Percentiles rank a stretch among this genome's conserved stretches.
Evolutionary conservation across 139 green algal genomes (phyloP).

Genomic region (Chlorella sp.): DNA sequence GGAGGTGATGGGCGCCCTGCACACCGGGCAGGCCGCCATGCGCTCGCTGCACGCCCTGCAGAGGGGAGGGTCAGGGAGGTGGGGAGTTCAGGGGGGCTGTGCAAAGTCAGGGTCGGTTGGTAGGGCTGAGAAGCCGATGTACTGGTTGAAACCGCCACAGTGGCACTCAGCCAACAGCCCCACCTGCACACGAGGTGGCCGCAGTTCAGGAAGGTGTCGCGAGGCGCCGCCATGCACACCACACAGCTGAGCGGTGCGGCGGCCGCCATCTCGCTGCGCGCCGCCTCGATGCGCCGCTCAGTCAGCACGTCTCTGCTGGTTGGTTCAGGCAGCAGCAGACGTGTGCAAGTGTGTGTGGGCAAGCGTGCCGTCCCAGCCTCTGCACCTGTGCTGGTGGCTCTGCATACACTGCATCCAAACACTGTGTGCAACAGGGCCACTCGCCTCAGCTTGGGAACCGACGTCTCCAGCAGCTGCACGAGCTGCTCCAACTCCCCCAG

Average conservation of each 20-base stretch:
- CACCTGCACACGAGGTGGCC: neutral
- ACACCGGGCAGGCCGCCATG: slow-evolving; percentile 8
- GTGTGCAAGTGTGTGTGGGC: too few species aligned
- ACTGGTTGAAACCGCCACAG: neutral
- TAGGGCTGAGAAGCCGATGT: neutral
- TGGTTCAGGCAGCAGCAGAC: neutral
- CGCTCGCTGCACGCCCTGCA: slow-evolving; percentile 9
- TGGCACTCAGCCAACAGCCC: neutral
- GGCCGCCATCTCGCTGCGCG: slow-evolving; percentile 9
- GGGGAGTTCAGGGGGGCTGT: neutral
- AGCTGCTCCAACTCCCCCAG: slow-evolving; percentile 8
- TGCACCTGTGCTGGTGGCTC: too few species aligned
- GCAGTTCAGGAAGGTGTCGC: slow-evolving; percentile 2
- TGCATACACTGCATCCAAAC: too few species aligned
- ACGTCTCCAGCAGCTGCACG: neutral
- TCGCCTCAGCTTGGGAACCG: neutral
- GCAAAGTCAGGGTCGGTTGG: neutral
- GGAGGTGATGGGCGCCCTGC: neutral
- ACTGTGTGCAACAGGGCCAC: too few species aligned
- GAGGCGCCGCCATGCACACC: neutral
- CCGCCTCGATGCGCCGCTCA: neutral
- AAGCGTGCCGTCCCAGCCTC: too few species aligned
- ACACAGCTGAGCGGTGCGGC: neutral
- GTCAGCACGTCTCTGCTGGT: neutral
- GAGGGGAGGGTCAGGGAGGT: neutral